These are phyloP conservation scores for Curvularia lunata DNA, from an alignment of 2,329 filamentous ascomycete genomes.

Conservation along the genomic window DNA sequence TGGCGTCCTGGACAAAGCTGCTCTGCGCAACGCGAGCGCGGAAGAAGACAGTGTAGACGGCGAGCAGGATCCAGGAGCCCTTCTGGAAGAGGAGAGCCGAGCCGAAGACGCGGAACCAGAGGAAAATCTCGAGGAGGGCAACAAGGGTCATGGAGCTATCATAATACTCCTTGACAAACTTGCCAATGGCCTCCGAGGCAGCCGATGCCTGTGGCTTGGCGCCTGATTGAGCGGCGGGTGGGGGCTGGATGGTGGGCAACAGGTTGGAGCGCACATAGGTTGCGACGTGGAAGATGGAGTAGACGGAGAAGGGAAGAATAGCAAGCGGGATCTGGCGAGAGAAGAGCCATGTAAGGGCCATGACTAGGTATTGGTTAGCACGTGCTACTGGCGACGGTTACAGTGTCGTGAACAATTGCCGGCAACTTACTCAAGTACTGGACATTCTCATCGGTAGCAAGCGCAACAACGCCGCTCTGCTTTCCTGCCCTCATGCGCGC, in stretches of 20 bases:
- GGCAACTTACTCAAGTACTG: conserved; percentile 84
- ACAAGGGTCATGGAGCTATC: conserved; percentile 95
- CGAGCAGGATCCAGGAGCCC: conserved; percentile 86
- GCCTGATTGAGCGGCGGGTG: conserved; percentile 58
- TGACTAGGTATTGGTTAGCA: conserved; percentile 61
- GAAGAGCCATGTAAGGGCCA: conserved; percentile 95
- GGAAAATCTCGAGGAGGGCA: conserved; percentile 81
- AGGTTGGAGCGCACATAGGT: conserved; percentile 95
- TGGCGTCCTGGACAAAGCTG: conserved; percentile 85
- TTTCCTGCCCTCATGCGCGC: conserved; percentile 79
- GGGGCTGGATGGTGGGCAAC: conserved; percentile 82
- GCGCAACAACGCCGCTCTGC: conserved; percentile 66
- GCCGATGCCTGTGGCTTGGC: conserved; percentile 66
- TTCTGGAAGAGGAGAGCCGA: conserved; percentile 87
- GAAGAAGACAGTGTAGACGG: conserved; percentile 88
- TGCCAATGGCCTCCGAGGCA: conserved; percentile 81
- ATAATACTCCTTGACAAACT: conserved; percentile 98
- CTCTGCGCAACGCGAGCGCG: conserved; percentile 90
- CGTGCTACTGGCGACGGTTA: conserved; percentile 17
- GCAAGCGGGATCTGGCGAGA: conserved; percentile 87
- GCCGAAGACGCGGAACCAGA: conserved; percentile 83
- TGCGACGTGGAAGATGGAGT: conserved; percentile 97
- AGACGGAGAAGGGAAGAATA: conserved; percentile 91
- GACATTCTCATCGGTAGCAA: conserved; percentile 91
- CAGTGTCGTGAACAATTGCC: background rate